These are phyloP conservation scores for Meredithiella fracta DNA, from an alignment of 2,329 filamentous ascomycete genomes.

Conservation along the genomic window DNA sequence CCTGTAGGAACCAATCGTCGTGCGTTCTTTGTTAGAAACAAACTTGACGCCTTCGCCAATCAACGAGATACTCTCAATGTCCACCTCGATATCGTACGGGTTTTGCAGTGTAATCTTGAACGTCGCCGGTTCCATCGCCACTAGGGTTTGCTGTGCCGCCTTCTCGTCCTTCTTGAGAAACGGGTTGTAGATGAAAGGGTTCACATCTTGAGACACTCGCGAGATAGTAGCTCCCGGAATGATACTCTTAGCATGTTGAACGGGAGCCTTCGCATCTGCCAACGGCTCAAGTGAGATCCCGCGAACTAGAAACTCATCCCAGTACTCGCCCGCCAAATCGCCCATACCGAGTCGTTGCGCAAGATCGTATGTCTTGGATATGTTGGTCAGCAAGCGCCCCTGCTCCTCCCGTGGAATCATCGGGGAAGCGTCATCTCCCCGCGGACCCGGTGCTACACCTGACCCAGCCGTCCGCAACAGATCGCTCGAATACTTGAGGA, in stretches of 20 bases:
- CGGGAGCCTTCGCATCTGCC: slow-evolving; percentile 41
- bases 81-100: slow-evolving; percentile 81
- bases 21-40: slow-evolving; percentile 45
- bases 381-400: slow-evolving; percentile 64
- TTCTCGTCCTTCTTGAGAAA: slow-evolving; percentile 56
- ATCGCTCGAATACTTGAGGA: slow-evolving; percentile 74
- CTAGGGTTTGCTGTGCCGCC: slow-evolving; percentile 49
- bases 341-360: slow-evolving; percentile 57
- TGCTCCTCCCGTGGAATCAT: slow-evolving; percentile 70
- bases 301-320: slow-evolving; percentile 89
- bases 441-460: slow-evolving; percentile 56
- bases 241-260: slow-evolving; percentile 44
- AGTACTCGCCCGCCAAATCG: slow-evolving; percentile 67
- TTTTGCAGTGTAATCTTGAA: slow-evolving; percentile 84
- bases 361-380: slow-evolving; percentile 67
- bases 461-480: slow-evolving; percentile 69
- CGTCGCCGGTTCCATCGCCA: slow-evolving; percentile 59
- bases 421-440: slow-evolving; percentile 52
- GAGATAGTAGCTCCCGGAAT: slow-evolving; percentile 34
- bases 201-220: slow-evolving; percentile 43
- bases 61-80: slow-evolving; percentile 66
- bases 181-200: slow-evolving; percentile 91
- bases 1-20: slow-evolving; percentile 62
- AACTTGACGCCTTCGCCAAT: slow-evolving; percentile 60
- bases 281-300: slow-evolving; percentile 53